Conservation (phyloP, 441 rosid species). For the Corymbia citriodora region DNA sequence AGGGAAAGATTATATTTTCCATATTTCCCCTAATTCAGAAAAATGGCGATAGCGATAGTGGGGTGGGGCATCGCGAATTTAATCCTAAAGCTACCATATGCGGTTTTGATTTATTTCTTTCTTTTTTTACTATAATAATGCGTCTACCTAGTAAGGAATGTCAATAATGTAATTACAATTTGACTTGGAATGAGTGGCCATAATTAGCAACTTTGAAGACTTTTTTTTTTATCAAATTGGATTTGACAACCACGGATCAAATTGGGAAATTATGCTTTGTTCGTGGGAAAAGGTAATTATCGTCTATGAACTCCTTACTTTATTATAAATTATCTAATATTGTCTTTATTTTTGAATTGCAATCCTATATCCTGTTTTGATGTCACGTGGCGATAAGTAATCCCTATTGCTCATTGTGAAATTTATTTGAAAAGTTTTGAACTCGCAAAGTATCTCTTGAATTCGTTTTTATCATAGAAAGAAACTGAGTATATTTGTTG, state of each 20-base stretch:
- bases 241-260: not conserved
- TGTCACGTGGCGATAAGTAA: fast-evolving
- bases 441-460: not conserved
- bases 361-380: not conserved
- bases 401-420: not conserved
- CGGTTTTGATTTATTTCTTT: not conserved
- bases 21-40: not conserved
- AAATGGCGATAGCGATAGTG: not conserved
- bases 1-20: not conserved
- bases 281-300: not conserved
- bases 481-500: too few species aligned
- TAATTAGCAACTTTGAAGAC: not conserved
- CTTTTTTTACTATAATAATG: not conserved
- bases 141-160: not conserved
- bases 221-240: not conserved
- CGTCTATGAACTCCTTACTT: not conserved
- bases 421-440: not conserved
- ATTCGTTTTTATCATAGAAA: too few species aligned
- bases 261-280: not conserved
- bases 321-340: not conserved
- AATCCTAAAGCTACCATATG: not conserved
- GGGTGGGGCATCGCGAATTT: not conserved
- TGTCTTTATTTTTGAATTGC: not conserved
- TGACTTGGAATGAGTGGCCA: not conserved
- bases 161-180: not conserved